These are phyloP conservation scores for Fusarium clavum DNA, from an alignment of 2,329 filamentous ascomycete species.

Conservation along the genomic window DNA sequence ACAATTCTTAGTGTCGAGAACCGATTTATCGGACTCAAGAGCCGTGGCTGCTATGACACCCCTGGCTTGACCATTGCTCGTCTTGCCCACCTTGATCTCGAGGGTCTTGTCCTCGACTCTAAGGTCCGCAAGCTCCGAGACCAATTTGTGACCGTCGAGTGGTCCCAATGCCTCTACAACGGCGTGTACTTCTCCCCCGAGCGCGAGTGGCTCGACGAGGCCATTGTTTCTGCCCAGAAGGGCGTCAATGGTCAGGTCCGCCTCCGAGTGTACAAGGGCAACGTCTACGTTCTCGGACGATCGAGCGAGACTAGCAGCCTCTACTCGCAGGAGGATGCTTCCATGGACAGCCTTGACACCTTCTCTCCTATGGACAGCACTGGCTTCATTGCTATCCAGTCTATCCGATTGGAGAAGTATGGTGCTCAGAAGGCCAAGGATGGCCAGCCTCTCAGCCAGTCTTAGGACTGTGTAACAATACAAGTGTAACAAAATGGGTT, in stretches of 20 bases:
- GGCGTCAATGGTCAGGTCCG: constrained; percentile 52
- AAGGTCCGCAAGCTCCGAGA: constrained; percentile 65
- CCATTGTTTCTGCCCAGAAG: constrained; percentile 68
- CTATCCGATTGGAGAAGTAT: constrained; percentile 60
- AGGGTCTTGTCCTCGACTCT: constrained; percentile 66
- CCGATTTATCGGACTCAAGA: constrained; percentile 52
- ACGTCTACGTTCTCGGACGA: constrained; percentile 60
- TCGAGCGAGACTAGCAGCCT: constrained; percentile 61
- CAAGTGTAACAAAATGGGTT: constrained; percentile 26
- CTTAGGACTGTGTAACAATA: constrained; percentile 5
- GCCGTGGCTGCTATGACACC: constrained; percentile 53
- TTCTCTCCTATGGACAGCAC: constrained; percentile 77
- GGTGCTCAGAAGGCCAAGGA: constrained; percentile 50
- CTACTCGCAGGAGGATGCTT: constrained; percentile 62
- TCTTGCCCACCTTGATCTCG: constrained; percentile 58
- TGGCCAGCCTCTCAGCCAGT: constrained; percentile 48
- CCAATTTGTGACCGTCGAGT: constrained; percentile 61
- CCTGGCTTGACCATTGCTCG: constrained; percentile 41
- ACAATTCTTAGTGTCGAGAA: constrained; percentile 56
- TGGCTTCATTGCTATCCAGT: constrained; percentile 66
- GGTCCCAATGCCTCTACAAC: constrained; percentile 60
- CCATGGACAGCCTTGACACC: constrained; percentile 66
- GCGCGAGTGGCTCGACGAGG: constrained; percentile 56
- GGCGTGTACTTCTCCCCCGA: constrained; percentile 65
- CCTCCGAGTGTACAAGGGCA: constrained; percentile 61